A percentile compares a stretch with the other conserved stretches of the same genome.
Evolutionary conservation across 768 basidiomycete species (phyloP).

Genomic region (Russula dissimulans): DNA sequence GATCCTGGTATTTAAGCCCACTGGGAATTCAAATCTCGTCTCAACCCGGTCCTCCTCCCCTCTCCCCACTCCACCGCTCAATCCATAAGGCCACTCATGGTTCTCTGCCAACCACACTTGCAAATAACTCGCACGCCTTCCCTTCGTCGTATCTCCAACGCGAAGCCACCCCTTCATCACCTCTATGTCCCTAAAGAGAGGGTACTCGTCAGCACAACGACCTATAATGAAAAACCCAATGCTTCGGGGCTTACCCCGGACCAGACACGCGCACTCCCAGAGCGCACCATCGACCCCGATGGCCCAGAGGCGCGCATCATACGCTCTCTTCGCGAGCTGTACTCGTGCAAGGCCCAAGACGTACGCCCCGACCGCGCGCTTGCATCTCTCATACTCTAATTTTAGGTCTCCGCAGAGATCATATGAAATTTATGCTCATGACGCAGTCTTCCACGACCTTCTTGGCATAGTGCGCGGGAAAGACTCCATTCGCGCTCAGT

Average conservation of each 20-base stretch:
- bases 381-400: conserved; percentile 19
- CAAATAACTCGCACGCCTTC: conserved; percentile 15
- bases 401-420: conserved; percentile 26
- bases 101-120: conserved; percentile 13
- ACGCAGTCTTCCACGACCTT: conserved; percentile 37
- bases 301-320: conserved; percentile 26
- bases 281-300: conserved; percentile 28
- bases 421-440: conserved; percentile 33
- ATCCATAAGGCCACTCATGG: conserved; percentile 2
- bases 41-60: neutral
- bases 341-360: conserved; percentile 4
- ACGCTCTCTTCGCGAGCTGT: conserved; percentile 35
- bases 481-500: conserved; percentile 35
- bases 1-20: conserved; percentile 3
- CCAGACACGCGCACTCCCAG: conserved; percentile 31
- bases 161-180: conserved; percentile 3
- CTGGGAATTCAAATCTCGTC: neutral
- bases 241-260: conserved; percentile 33
- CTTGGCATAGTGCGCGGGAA: conserved; percentile 36
- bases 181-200: conserved; percentile 11
- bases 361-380: conserved; percentile 3
- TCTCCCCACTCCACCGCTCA: neutral
- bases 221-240: conserved; percentile 23
- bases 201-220: conserved; percentile 19
- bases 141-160: conserved; percentile 13